Evolutionary conservation across 2,329 filamentous ascomycete genomes (phyloP).

Genomic region (Fusarium palustre): DNA sequence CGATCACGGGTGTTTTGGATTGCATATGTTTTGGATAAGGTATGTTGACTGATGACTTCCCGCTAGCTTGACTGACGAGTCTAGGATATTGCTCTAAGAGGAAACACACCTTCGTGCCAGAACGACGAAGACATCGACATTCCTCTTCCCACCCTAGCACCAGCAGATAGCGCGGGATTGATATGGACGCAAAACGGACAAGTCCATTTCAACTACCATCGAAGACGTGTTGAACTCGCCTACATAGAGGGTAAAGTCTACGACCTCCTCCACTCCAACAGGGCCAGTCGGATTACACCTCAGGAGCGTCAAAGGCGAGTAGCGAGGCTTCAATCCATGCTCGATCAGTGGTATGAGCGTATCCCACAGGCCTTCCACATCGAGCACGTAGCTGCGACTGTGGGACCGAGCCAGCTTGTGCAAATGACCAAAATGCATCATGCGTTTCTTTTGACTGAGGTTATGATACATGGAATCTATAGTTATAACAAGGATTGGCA

Average conservation of each 20-base stretch:
- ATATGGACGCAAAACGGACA: slow-evolving; percentile 52
- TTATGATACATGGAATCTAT: slow-evolving; percentile 55
- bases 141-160: slow-evolving; percentile 49
- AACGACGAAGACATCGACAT: slow-evolving; percentile 57
- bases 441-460: slow-evolving; percentile 52
- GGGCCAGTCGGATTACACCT: slow-evolving; percentile 44
- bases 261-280: slow-evolving; percentile 54
- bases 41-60: neutral
- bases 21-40: slow-evolving; percentile 56
- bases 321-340: slow-evolving; percentile 46
- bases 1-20: slow-evolving; percentile 57
- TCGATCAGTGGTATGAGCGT: slow-evolving; percentile 53
- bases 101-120: slow-evolving; percentile 54
- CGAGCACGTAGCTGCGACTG: slow-evolving; percentile 48
- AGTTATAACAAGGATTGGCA: slow-evolving; percentile 55
- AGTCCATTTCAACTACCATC: slow-evolving; percentile 54
- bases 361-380: slow-evolving; percentile 52
- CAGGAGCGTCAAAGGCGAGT: slow-evolving; percentile 49
- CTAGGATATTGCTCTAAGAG: slow-evolving; percentile 52
- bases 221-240: slow-evolving; percentile 55
- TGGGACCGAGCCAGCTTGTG: slow-evolving; percentile 47
- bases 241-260: slow-evolving; percentile 57
- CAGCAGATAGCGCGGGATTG: slow-evolving; percentile 50
- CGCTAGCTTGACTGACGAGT: neutral
- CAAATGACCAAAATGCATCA: slow-evolving; percentile 55